Percentiles rank a stretch among this genome's conserved stretches.
Evolutionary conservation across 1,139 yeast genomes (phyloP).

Genomic region (Eremothecium sinecaudum): DNA sequence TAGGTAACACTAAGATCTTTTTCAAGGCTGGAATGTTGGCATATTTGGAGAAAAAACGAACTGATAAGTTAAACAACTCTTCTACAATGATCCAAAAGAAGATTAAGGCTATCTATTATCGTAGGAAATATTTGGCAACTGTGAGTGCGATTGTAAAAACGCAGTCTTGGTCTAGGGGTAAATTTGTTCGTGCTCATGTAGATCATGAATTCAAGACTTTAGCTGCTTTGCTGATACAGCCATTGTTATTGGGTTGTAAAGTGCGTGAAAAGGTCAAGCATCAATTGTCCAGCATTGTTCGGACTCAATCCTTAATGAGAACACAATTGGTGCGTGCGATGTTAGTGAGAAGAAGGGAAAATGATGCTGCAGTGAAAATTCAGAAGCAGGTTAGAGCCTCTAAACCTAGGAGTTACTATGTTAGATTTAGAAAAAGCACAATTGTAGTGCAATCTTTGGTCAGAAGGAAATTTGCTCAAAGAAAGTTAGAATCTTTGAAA

Average conservation of each 20-base stretch:
- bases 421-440: constrained; percentile 38
- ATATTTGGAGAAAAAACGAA: constrained; percentile 74
- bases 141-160: constrained; percentile 45
- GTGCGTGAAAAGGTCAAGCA: constrained; percentile 41
- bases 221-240: constrained; percentile 70
- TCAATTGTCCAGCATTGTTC: constrained; percentile 44
- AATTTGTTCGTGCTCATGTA: constrained; percentile 47
- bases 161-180: constrained; percentile 62
- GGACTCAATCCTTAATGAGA: constrained; percentile 60
- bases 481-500: constrained; percentile 53
- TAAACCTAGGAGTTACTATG: constrained; percentile 24
- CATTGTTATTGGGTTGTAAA: constrained; percentile 55
- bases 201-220: constrained; percentile 48
- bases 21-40: constrained; percentile 97
- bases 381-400: constrained; percentile 41
- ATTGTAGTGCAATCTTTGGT: constrained; percentile 67
- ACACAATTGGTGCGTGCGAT: constrained; percentile 52
- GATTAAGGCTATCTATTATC: constrained; percentile 56
- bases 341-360: constrained; percentile 40
- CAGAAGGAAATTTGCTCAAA: constrained; percentile 67
- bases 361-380: constrained; percentile 56
- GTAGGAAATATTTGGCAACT: constrained; percentile 49
- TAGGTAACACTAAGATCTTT: constrained; percentile 84
- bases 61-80: constrained; percentile 65
- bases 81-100: constrained; percentile 85